A percentile compares a stretch with the other conserved stretches of the same genome.
Conservation (phyloP, 805 yeast species). For the Pichia deserticola region DNA sequence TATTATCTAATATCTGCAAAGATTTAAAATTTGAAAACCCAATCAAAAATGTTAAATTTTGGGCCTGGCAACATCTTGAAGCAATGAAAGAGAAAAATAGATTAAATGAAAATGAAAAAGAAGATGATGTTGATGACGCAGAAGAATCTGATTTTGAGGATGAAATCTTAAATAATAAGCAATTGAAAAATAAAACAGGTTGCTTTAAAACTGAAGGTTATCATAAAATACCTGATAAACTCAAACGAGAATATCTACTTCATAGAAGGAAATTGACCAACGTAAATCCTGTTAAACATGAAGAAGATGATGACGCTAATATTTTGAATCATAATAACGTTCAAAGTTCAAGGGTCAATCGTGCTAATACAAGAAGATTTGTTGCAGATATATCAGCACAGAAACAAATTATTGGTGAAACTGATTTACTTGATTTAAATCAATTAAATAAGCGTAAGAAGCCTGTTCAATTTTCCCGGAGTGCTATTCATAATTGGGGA, state of each 20-base stretch:
- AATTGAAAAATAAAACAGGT: slow-evolving; percentile 41
- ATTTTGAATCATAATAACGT: slow-evolving; percentile 27
- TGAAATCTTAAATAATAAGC: slow-evolving; percentile 17
- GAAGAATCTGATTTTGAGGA: slow-evolving; percentile 25
- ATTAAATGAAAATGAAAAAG: slow-evolving; percentile 13
- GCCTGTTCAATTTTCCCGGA: slow-evolving; percentile 93
- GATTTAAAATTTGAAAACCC: slow-evolving; percentile 13
- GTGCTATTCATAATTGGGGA: slow-evolving; percentile 98
- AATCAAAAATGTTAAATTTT: slow-evolving; percentile 39
- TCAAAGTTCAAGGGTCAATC: slow-evolving; percentile 74
- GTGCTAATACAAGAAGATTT: slow-evolving; percentile 80
- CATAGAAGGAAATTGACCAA: slow-evolving; percentile 65
- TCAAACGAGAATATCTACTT: slow-evolving; percentile 71
- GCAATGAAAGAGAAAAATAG: slow-evolving; percentile 29
- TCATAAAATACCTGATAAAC: slow-evolving; percentile 59
- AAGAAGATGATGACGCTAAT: slow-evolving; percentile 38
- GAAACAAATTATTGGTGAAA: slow-evolving; percentile 69
- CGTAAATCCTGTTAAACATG: slow-evolving; percentile 59
- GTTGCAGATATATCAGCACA: slow-evolving; percentile 86
- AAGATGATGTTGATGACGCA: slow-evolving; percentile 18
- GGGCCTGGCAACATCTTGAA: slow-evolving; percentile 52
- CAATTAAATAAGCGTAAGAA: slow-evolving; percentile 85
- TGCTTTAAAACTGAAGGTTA: slow-evolving; percentile 71
- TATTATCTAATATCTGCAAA: slow-evolving; percentile 41
- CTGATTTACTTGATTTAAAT: slow-evolving; percentile 74